Conservation (phyloP, 805 yeast genomes). For the Yamadazyma nakazawae region DNA sequence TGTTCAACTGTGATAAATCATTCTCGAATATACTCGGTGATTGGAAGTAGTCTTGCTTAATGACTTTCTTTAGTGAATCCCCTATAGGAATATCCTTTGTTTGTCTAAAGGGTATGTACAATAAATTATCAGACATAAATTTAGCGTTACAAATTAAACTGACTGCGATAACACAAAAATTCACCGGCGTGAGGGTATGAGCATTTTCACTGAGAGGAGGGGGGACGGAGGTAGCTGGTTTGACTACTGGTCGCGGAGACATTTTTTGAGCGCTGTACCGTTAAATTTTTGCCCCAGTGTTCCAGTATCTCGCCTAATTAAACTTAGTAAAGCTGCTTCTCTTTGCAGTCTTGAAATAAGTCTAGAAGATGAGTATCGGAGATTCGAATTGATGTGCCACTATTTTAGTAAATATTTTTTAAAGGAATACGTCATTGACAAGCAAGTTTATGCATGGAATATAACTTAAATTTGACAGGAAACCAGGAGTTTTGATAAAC, state of each 20-base stretch:
- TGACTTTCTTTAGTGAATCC: slow-evolving; percentile 37
- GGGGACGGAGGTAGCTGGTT: not conserved
- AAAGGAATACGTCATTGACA: too few species aligned
- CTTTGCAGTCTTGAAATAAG: too few species aligned
- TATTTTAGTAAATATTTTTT: too few species aligned
- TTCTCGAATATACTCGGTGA: slow-evolving; percentile 29
- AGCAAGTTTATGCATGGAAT: not conserved
- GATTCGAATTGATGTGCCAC: too few species aligned
- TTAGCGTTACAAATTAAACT: not conserved
- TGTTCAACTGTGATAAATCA: slow-evolving; percentile 34
- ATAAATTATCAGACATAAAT: slow-evolving; percentile 32
- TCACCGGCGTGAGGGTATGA: not conserved
- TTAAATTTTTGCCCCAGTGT: too few species aligned
- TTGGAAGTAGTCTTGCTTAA: slow-evolving; percentile 46
- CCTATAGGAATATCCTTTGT: slow-evolving; percentile 43
- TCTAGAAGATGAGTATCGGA: too few species aligned
- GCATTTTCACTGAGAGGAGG: not conserved
- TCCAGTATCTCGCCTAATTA: too few species aligned
- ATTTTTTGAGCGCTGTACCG: too few species aligned
- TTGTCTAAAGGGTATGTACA: slow-evolving; percentile 50
- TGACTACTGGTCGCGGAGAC: not conserved
- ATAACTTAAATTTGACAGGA: not conserved
- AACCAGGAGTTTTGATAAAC: too few species aligned
- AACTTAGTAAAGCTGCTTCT: too few species aligned
- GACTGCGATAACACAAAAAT: not conserved